Evolutionary conservation across 441 rosid species (phyloP).

Genomic region (Flueggea neowawraea): DNA sequence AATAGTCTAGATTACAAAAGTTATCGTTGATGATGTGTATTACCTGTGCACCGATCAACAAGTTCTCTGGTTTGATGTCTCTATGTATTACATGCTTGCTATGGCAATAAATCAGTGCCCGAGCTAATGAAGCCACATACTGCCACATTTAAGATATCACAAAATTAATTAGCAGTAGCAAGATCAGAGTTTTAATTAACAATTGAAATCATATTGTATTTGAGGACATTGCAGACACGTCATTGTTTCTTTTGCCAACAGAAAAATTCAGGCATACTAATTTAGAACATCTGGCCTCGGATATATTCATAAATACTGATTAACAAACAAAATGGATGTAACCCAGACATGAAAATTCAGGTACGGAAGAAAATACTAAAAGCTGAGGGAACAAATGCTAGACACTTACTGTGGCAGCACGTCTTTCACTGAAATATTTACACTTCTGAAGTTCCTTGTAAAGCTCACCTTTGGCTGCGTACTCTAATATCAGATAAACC

Average conservation of each 20-base stretch:
- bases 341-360: too few species aligned
- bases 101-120: conserved; percentile 96
- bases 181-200: too few species aligned
- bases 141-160: conserved; percentile 26
- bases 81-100: conserved; percentile 98
- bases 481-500: conserved; percentile 88
- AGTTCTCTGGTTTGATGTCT: conserved; percentile 97
- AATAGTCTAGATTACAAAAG: too few species aligned
- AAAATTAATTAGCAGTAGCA: too few species aligned
- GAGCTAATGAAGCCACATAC: conserved; percentile 97
- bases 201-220: too few species aligned
- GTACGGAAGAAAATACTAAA: background rate
- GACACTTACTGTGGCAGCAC: conserved; percentile 86
- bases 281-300: too few species aligned
- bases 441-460: conserved; percentile 92
- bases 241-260: too few species aligned
- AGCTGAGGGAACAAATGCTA: background rate
- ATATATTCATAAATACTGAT: too few species aligned
- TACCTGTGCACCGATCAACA: conserved; percentile 86
- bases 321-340: too few species aligned
- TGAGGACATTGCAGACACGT: too few species aligned
- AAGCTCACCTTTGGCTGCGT: conserved; percentile 96
- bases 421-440: conserved; percentile 91
- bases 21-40: background rate
- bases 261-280: too few species aligned